A percentile compares a stretch with the other conserved stretches of the same genome.
Evolutionary conservation across 1,284 basidiomycete species (phyloP).

Genomic region (Leccinum olivaceoglutinosum): DNA sequence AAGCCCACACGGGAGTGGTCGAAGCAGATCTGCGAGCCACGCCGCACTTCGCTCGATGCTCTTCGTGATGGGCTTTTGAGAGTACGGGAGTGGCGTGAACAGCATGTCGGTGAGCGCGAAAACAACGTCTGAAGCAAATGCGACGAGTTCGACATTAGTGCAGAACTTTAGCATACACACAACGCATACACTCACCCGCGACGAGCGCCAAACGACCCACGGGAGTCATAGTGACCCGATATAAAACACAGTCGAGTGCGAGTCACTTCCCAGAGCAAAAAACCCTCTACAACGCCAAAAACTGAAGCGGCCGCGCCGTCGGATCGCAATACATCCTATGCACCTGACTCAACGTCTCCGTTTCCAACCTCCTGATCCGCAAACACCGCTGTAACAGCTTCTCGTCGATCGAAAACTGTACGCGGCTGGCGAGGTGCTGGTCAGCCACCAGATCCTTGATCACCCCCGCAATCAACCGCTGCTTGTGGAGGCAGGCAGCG

Average conservation of each 20-base stretch:
- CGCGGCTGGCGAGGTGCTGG: slow-evolving; percentile 72
- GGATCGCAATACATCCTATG: slow-evolving; percentile 33
- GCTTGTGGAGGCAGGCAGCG: slow-evolving; percentile 75
- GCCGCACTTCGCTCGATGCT: slow-evolving; percentile 59
- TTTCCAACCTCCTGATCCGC: slow-evolving; percentile 59
- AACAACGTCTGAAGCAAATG: slow-evolving; percentile 49
- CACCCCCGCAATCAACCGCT: slow-evolving; percentile 71
- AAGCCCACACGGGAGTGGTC: too few relatives aligned
- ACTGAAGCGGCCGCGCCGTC: slow-evolving; percentile 14
- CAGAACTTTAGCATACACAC: too few relatives aligned
- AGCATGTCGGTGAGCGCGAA: slow-evolving; percentile 69
- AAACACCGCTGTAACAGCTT: slow-evolving; percentile 72
- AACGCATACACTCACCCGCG: too few relatives aligned
- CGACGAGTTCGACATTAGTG: too few relatives aligned
- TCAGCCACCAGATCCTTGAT: slow-evolving; percentile 75
- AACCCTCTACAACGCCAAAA: slow-evolving; percentile 12
- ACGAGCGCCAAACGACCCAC: too few relatives aligned
- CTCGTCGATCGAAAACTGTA: slow-evolving; percentile 66
- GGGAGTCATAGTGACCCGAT: too few relatives aligned
- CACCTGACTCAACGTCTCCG: slow-evolving; percentile 46
- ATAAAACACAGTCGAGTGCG: too few relatives aligned
- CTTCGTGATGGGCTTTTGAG: slow-evolving; percentile 70
- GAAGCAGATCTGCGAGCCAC: slow-evolving; percentile 57
- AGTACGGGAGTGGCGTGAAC: slow-evolving; percentile 55
- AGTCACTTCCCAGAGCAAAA: neutral